Evolutionary conservation across 2,329 filamentous ascomycete species (phyloP).

Genomic region (Penicillium sp.): DNA sequence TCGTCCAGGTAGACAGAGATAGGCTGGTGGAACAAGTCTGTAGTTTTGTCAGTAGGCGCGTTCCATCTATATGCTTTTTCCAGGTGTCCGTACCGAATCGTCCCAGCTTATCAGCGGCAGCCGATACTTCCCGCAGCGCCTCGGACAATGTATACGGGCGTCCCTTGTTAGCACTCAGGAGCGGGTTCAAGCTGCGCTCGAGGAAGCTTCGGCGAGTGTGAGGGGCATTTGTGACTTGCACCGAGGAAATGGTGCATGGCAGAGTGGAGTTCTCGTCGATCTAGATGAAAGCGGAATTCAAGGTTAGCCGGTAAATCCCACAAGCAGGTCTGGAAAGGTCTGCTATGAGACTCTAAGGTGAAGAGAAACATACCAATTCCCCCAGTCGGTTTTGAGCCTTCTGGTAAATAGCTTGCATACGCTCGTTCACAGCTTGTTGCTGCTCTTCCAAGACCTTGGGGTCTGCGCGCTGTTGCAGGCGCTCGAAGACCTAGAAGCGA

Average conservation of each 20-base stretch:
- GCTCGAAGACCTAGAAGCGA: conserved; percentile 35
- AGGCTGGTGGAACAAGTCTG: conserved; percentile 84
- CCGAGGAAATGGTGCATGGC: conserved; percentile 82
- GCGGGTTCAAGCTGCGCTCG: conserved; percentile 74
- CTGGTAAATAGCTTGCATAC: conserved; percentile 59
- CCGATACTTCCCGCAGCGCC: conserved; percentile 71
- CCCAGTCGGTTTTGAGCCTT: conserved; percentile 65
- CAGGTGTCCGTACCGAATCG: conserved; percentile 66
- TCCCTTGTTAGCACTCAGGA: conserved; percentile 69
- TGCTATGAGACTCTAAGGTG: background rate
- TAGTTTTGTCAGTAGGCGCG: conserved; percentile 18
- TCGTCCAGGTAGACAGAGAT: conserved; percentile 82
- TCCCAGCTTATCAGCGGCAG: conserved; percentile 72
- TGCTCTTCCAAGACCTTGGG: conserved; percentile 61
- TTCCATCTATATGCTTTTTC: background rate
- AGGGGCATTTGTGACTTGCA: conserved; percentile 78
- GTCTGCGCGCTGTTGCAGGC: conserved; percentile 55
- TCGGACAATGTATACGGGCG: conserved; percentile 76
- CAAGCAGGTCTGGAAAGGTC: background rate
- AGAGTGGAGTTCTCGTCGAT: conserved; percentile 80
- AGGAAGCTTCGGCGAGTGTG: conserved; percentile 86
- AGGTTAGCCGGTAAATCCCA: conserved; percentile 16
- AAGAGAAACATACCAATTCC: conserved; percentile 61
- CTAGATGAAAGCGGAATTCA: conserved; percentile 44
- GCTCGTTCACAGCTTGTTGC: conserved; percentile 62